A percentile compares a stretch with the other conserved stretches of the same genome.
These are phyloP conservation scores for Hygrophila difformis DNA, from an alignment of 257 asterid species.

Conservation along the genomic window DNA sequence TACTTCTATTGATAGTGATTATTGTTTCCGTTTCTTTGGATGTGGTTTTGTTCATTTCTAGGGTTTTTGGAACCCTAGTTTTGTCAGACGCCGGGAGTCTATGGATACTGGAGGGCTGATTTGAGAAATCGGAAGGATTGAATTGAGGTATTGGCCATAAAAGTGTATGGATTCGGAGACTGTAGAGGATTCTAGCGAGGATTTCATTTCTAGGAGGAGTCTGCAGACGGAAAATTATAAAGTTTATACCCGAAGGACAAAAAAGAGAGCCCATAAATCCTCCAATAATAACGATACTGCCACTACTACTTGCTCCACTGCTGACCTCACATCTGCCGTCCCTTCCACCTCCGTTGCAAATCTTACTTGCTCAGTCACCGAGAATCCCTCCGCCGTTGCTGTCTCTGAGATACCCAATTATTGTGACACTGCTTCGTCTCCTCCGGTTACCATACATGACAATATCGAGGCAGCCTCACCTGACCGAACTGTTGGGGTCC, in stretches of 20 bases:
- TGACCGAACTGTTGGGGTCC: conserved; percentile 2
- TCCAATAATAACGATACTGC: conserved; percentile 13
- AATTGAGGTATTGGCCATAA: conserved; percentile 14
- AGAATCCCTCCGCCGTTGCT: conserved; percentile 15
- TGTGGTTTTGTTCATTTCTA: conserved; percentile 15
- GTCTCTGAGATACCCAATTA: conserved; percentile 1
- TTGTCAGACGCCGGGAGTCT: conserved; percentile 11
- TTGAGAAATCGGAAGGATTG: conserved; percentile 19
- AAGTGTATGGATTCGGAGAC: conserved; percentile 56
- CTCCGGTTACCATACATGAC: conserved; percentile 10
- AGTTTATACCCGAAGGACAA: conserved; percentile 36
- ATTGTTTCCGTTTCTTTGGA: conserved; percentile 10
- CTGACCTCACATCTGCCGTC: conserved; percentile 15
- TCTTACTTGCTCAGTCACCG: conserved; percentile 7
- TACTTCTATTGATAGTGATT: conserved; percentile 4
- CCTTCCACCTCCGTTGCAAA: conserved; percentile 5
- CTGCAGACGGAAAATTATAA: conserved; percentile 30
- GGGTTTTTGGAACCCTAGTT: conserved; percentile 45
- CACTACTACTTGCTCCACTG: conserved; percentile 12
- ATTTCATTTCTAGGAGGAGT: conserved; percentile 23
- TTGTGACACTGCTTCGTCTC: conserved; percentile 8
- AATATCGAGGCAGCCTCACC: conserved; percentile 4
- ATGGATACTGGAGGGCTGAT: conserved; percentile 31
- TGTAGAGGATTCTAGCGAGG: conserved; percentile 28
- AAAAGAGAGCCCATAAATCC: conserved; percentile 17